Percentiles rank a stretch among this genome's conserved stretches.
Conservation (phyloP, 345 rosid species). For the Rubroshorea leprosula region DNA sequence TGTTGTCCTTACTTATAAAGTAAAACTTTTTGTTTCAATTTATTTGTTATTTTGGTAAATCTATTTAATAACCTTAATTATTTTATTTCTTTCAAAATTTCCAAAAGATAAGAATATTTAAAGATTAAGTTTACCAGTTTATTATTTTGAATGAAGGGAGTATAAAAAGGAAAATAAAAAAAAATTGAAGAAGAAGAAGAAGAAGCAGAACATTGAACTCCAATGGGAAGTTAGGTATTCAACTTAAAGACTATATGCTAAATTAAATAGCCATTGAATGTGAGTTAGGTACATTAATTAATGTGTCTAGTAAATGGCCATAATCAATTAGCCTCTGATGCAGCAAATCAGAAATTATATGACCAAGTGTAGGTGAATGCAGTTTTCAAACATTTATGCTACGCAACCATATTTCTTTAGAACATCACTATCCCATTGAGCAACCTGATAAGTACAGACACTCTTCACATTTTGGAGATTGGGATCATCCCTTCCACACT, state of each 20-base stretch:
- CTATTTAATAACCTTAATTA: too few species aligned
- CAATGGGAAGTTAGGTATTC: conserved; percentile 24
- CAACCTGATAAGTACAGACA: not conserved
- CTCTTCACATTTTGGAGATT: not conserved
- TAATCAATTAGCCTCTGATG: conserved; percentile 25
- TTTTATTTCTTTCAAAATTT: too few species aligned
- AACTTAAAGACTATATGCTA: conserved; percentile 16
- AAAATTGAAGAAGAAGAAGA: too few species aligned
- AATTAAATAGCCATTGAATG: conserved; percentile 34
- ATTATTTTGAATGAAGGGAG: too few species aligned
- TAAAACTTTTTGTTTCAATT: too few species aligned
- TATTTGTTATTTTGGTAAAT: too few species aligned
- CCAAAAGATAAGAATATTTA: too few species aligned
- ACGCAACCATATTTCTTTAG: conserved; percentile 28
- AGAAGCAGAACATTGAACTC: conserved; percentile 14
- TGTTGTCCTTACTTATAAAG: too few species aligned
- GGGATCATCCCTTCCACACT: not conserved
- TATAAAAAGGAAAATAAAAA: too few species aligned
- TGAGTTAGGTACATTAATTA: conserved; percentile 40
- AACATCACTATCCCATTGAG: conserved; percentile 9
- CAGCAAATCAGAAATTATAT: conserved; percentile 24
- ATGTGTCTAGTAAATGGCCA: conserved; percentile 26
- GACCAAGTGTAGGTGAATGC: conserved; percentile 35
- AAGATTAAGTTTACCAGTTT: too few species aligned
- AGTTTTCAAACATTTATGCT: conserved; percentile 47